These are phyloP conservation scores for Botryotinia narcissicola DNA, from an alignment of 2,329 filamentous ascomycete species.

Conservation along the genomic window DNA sequence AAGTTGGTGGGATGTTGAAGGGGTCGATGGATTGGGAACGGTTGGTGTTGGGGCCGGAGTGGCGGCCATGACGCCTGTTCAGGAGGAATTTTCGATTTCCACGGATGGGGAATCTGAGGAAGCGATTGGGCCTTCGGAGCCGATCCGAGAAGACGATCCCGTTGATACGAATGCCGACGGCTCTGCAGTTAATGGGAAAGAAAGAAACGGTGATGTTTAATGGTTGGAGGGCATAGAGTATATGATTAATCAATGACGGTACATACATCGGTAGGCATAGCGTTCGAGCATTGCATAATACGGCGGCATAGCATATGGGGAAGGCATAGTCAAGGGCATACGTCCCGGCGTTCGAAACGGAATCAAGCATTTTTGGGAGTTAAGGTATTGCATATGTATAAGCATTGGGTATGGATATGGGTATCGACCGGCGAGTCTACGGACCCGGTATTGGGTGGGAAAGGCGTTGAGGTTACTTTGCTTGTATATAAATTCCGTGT, in stretches of 20 bases:
- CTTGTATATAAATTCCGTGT: background rate
- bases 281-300: background rate
- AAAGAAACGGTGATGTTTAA: background rate
- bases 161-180: background rate
- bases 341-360: background rate
- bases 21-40: conserved; percentile 22
- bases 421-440: conserved; percentile 29
- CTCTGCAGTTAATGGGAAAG: background rate
- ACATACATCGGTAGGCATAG: background rate
- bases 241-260: conserved; percentile 15
- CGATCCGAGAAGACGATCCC: background rate
- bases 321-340: conserved; percentile 1
- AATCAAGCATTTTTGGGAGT: conserved; percentile 3
- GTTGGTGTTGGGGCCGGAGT: background rate
- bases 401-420: conserved; percentile 13
- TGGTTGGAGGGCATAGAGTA: background rate
- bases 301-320: background rate
- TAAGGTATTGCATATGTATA: background rate
- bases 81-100: conserved; percentile 27
- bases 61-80: conserved; percentile 29
- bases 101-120: conserved; percentile 6
- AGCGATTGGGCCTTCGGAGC: background rate
- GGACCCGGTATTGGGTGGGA: conserved; percentile 25
- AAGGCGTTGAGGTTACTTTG: conserved; percentile 2
- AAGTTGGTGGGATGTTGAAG: conserved; percentile 40